Evolutionary conservation across 192 early-diverging fungal species (phyloP), one percentile per base, ranked within the genome.

Genomic region (Backusella macrospora): DNA sequence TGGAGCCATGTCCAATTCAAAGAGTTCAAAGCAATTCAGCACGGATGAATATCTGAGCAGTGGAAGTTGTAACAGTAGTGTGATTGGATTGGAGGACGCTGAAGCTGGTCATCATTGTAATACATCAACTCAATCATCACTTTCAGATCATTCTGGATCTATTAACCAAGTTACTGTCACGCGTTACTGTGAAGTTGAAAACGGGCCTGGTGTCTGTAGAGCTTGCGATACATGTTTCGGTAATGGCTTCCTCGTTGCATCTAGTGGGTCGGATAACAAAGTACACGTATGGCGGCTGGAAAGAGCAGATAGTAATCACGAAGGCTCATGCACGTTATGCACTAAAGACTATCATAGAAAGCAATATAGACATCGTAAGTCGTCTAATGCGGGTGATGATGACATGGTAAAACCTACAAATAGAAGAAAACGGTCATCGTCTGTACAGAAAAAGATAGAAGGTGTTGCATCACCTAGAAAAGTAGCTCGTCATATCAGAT

Each of bases 181-280:
- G 0, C 66, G 79, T 4, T 73, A 77, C 40, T 81, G 79, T 38
- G 70, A 75, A 10, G 75, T 73, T 0, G 79, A 81, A n/a, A 76
- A 66, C n/a, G 72, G 75, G 0, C 68, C 46, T 9, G 68, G 75
- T 2, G 40, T 52, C 13, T 73, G 67, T 43, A 49, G 76, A 14
- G 72, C 72, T 13, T 70, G 72, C 37, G 75, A 77, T 40, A 73
- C 71, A 6, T 81, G 79, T 55, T 76, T 77, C 18, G 72, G 79
- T 12, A 81, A 74, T 38, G 79, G 76, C 13, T 81, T 74, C 14
- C 68, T 81, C 15, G 62, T 81, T 34, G 79, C 79, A 10, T 81
- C 79, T 8, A 71, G 71, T 39, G 39, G 75, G 0, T 26, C 44
- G 6, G 73, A 81, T 29, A 72, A 73, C 4, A 65, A 66, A 26